phyloP scores from a whole-genome alignment of 2,329 filamentous ascomycete genomes.

The Akanthomyces uredinophilus region DNA sequence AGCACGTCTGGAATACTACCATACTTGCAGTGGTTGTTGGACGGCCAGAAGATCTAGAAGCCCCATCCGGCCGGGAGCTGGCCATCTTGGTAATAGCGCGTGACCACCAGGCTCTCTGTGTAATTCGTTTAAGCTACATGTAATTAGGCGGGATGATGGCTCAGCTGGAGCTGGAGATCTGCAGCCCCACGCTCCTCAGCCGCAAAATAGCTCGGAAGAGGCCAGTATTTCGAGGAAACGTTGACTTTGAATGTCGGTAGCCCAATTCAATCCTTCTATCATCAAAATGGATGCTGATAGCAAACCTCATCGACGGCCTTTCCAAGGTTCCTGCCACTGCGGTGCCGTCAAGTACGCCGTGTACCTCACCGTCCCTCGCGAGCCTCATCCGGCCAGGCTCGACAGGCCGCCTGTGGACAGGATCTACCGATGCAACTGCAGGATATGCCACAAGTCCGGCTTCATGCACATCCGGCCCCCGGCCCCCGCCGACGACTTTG shows the following conservation, averaged over 20 bases:
- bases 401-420: background rate
- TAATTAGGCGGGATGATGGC: too few species aligned
- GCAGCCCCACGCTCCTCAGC: too few species aligned
- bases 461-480: constrained; percentile 40
- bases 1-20: constrained; percentile 50
- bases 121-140: too few species aligned
- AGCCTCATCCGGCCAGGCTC: background rate
- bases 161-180: too few species aligned
- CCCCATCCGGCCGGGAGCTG: constrained; percentile 46
- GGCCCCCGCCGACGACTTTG: constrained; percentile 36
- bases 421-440: constrained; percentile 42
- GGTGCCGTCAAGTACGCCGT: constrained; percentile 35
- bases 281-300: background rate
- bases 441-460: constrained; percentile 42
- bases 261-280: background rate
- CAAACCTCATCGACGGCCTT: background rate
- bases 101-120: constrained; percentile 29
- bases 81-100: constrained; percentile 36
- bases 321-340: constrained; percentile 39
- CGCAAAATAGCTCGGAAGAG: too few species aligned
- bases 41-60: constrained; percentile 52
- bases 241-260: too few species aligned
- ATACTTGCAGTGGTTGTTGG: constrained; percentile 41
- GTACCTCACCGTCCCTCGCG: constrained; percentile 35
- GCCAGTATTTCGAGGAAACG: too few species aligned